Conservation (phyloP, 805 yeast species). For the Cyberlindnera euphorbiiphila region DNA sequence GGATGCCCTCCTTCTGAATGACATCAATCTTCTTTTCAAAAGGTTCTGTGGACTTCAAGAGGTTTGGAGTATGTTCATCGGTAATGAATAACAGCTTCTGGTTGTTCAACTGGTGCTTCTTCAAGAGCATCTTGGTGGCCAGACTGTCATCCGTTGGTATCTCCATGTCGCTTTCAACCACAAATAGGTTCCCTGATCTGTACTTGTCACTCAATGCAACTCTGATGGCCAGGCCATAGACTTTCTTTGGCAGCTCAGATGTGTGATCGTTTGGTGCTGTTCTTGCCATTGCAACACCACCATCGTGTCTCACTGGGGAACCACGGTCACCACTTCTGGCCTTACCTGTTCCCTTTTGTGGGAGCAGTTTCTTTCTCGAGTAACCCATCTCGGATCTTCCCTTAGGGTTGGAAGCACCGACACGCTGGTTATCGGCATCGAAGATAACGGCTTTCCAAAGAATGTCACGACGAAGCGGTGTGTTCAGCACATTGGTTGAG, state of each 20-base stretch:
- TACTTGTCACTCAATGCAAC: conserved; percentile 81
- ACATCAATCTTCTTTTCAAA: conserved; percentile 57
- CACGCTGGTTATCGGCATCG: conserved; percentile 87
- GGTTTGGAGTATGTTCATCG: conserved; percentile 52
- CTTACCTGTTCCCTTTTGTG: conserved; percentile 91
- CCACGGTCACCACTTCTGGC: conserved; percentile 97
- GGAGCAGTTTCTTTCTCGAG: conserved; percentile 74
- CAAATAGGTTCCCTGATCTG: conserved; percentile 64
- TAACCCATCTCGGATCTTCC: conserved; percentile 85
- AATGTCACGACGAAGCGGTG: conserved; percentile 83
- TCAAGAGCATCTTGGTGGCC: conserved; percentile 47
- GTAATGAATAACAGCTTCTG: conserved; percentile 67
- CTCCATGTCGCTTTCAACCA: conserved; percentile 51
- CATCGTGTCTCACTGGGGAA: conserved; percentile 87
- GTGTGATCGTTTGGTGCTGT: conserved; percentile 88
- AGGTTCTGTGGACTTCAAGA: conserved; percentile 53
- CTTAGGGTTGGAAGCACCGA: conserved; percentile 83
- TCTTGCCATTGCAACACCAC: conserved; percentile 86
- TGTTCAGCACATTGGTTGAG: conserved; percentile 62
- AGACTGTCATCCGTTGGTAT: conserved; percentile 36
- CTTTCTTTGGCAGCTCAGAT: conserved; percentile 67
- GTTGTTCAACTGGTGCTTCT: conserved; percentile 44
- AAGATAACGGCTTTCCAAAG: conserved; percentile 92
- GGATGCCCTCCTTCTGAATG: conserved; percentile 70
- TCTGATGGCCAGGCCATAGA: conserved; percentile 72